Percentiles rank a stretch among this genome's conserved stretches.
phyloP scores from a whole-genome alignment of 345 rosid species.

The Trapa bicornis region DNA sequence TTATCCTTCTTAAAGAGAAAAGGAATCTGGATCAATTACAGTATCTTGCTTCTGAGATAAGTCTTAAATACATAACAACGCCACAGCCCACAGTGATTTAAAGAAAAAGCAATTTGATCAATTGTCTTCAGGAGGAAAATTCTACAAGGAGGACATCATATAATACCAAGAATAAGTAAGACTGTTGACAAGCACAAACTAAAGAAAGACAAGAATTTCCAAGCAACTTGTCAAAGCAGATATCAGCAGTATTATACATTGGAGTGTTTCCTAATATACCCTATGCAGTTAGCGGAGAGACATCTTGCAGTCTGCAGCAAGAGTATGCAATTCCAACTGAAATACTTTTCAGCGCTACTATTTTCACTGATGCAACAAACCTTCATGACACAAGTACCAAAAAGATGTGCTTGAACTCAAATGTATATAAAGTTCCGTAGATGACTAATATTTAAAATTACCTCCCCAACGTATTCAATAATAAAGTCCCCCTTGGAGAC shows the following conservation, averaged over 20 bases:
- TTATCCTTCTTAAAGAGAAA: neutral
- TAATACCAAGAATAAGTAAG: neutral
- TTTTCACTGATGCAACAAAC: neutral
- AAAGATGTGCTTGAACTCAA: neutral
- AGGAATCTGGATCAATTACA: neutral
- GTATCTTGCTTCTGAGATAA: neutral
- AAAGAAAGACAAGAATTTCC: neutral
- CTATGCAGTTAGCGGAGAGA: neutral
- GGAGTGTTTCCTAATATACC: neutral
- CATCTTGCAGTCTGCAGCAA: neutral
- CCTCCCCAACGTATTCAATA: slow-evolving; percentile 99
- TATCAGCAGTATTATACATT: neutral
- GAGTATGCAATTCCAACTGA: neutral
- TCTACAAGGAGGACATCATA: neutral
- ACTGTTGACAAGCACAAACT: neutral
- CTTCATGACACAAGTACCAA: too few species aligned
- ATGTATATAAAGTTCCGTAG: neutral
- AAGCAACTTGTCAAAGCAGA: neutral
- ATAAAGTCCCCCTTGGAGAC: slow-evolving; percentile 70
- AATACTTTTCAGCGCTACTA: neutral
- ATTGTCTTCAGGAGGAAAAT: neutral
- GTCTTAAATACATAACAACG: neutral
- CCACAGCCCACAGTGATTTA: neutral
- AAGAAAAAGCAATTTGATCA: neutral
- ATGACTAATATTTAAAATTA: slow-evolving; percentile 14